These are phyloP conservation scores for Lyophyllum atratum DNA, from an alignment of 768 basidiomycete genomes.

Conservation along the genomic window DNA sequence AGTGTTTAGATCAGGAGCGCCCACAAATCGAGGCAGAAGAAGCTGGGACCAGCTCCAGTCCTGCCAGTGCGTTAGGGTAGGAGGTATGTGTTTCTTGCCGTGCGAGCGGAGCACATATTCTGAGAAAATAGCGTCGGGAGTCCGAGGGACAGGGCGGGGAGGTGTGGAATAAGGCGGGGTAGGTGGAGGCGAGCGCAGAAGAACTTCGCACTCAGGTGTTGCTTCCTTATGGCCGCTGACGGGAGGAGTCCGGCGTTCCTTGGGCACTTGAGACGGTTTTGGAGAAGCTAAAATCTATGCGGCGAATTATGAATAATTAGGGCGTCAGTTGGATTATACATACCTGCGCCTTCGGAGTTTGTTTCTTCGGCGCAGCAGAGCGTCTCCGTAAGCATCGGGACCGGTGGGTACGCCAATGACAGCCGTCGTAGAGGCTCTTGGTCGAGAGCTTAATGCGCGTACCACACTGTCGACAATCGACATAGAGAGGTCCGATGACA, in stretches of 20 bases:
- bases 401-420: constrained; percentile 69
- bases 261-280: background rate
- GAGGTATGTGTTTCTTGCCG: constrained; percentile 23
- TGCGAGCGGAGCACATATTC: constrained; percentile 35
- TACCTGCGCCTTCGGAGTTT: constrained; percentile 6
- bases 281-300: background rate
- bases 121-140: constrained; percentile 22
- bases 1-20: constrained; percentile 7
- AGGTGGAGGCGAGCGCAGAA: constrained; percentile 4
- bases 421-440: constrained; percentile 66
- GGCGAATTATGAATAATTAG: background rate
- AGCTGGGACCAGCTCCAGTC: constrained; percentile 49
- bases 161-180: constrained; percentile 1
- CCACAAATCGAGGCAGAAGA: constrained; percentile 32
- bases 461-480: constrained; percentile 58
- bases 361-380: constrained; percentile 8
- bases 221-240: background rate
- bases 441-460: constrained; percentile 62
- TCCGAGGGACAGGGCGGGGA: constrained; percentile 2
- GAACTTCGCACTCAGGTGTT: background rate
- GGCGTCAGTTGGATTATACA: background rate
- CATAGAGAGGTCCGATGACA: constrained; percentile 50
- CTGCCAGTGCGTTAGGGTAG: constrained; percentile 30
- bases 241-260: background rate
- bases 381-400: constrained; percentile 55